A percentile compares a stretch with the other conserved stretches of the same genome.
These are phyloP conservation scores for Termitomyces sp. DNA, from an alignment of 768 basidiomycete genomes.

Conservation along the genomic window DNA sequence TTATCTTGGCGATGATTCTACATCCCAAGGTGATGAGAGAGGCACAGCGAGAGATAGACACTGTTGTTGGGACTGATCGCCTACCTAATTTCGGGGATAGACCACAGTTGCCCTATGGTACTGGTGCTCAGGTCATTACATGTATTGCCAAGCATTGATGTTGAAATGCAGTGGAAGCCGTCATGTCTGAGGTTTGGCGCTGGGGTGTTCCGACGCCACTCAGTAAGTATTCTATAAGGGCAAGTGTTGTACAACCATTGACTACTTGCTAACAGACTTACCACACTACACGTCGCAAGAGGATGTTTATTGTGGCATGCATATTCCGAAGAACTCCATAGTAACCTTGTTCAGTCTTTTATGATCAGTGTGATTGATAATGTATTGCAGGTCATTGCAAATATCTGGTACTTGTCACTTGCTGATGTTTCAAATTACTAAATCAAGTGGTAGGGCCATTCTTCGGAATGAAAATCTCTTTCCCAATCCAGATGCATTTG, in stretches of 20 bases:
- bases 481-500: constrained; percentile 1
- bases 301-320: constrained; percentile 26
- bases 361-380: not conserved
- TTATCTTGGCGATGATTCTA: constrained; percentile 4
- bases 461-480: not conserved
- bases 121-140: constrained; percentile 9
- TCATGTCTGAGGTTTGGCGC: constrained; percentile 5
- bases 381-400: constrained; percentile 15
- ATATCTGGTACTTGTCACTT: constrained; percentile 24
- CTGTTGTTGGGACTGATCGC: constrained; percentile 17
- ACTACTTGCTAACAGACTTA: constrained; percentile 15
- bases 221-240: not conserved
- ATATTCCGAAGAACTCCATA: constrained; percentile 28
- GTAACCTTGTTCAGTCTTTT: constrained; percentile 5
- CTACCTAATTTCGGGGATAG: constrained; percentile 20
- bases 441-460: constrained; percentile 1
- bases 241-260: too few relatives aligned
- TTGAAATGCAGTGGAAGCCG: not conserved
- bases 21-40: constrained; percentile 9
- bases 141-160: constrained; percentile 8
- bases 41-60: constrained; percentile 20
- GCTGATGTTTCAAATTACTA: too few relatives aligned
- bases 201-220: constrained; percentile 4
- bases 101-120: constrained; percentile 15
- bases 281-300: constrained; percentile 26